Evolutionary conservation across 768 basidiomycete genomes (phyloP).

Genomic region (Boletus rubescentipes): DNA sequence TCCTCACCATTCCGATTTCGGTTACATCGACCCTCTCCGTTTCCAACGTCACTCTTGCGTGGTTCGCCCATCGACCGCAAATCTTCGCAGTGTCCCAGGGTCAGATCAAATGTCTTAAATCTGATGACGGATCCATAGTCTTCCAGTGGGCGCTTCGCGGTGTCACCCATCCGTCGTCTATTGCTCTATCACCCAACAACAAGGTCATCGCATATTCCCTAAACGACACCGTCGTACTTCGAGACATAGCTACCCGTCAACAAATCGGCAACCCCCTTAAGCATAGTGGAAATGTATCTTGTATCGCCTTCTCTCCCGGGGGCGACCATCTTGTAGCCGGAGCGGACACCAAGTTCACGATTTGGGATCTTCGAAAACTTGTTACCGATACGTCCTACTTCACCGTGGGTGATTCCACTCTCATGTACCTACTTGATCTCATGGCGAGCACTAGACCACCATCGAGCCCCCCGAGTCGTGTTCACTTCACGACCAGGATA

Average conservation of each 20-base stretch:
- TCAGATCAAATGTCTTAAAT: constrained; percentile 17
- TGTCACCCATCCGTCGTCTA: constrained; percentile 7
- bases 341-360: constrained; percentile 7
- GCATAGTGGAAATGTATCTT: constrained; percentile 9
- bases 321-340: constrained; percentile 5
- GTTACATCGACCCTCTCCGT: constrained; percentile 3
- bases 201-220: constrained; percentile 17
- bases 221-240: constrained; percentile 8
- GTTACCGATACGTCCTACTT: background rate
- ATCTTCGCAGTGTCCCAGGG: constrained; percentile 18
- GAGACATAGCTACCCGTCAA: constrained; percentile 7
- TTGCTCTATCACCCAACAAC: constrained; percentile 10
- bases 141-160: constrained; percentile 16
- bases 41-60: constrained; percentile 7
- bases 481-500: constrained; percentile 1
- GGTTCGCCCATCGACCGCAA: constrained; percentile 10
- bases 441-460: background rate
- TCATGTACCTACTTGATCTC: background rate
- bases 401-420: background rate
- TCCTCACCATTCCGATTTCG: constrained; percentile 15
- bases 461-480: background rate
- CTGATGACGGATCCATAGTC: constrained; percentile 12
- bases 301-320: constrained; percentile 11
- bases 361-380: constrained; percentile 15
- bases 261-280: constrained; percentile 11